Conservation (phyloP, 1,284 basidiomycete species). For the Ustilago xerochloae region DNA sequence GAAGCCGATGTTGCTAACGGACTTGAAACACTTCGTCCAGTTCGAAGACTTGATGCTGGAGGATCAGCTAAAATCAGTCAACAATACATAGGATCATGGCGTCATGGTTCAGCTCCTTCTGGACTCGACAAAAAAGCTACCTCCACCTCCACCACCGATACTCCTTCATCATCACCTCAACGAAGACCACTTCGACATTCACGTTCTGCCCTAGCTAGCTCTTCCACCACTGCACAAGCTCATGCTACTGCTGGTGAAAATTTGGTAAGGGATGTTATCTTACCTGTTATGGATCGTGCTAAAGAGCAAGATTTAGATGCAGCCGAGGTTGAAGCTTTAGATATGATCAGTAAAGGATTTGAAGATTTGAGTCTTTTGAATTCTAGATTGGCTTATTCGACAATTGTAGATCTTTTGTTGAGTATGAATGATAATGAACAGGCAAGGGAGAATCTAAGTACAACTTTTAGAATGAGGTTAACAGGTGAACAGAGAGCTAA, state of each 20-base stretch:
- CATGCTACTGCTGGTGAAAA: slow-evolving; percentile 45
- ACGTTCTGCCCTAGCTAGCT: slow-evolving; percentile 37
- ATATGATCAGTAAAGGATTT: slow-evolving; percentile 89
- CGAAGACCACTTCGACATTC: slow-evolving; percentile 37
- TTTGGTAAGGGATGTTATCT: slow-evolving; percentile 55
- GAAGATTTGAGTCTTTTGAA: slow-evolving; percentile 82
- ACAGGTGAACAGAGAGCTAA: slow-evolving; percentile 30
- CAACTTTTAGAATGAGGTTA: slow-evolving; percentile 51
- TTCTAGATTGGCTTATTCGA: slow-evolving; percentile 82
- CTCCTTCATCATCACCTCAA: no score
- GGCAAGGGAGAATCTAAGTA: slow-evolving; percentile 45
- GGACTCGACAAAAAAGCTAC: slow-evolving; percentile 16
- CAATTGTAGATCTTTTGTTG: slow-evolving; percentile 87
- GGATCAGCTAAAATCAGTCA: slow-evolving; percentile 81
- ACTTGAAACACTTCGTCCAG: slow-evolving; percentile 86
- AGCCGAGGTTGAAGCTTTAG: slow-evolving; percentile 85
- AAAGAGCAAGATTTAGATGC: slow-evolving; percentile 80
- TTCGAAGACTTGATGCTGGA: slow-evolving; percentile 86
- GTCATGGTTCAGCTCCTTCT: slow-evolving; percentile 35
- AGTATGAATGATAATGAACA: slow-evolving; percentile 77
- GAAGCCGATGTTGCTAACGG: slow-evolving; percentile 77
- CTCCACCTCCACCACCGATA: no score
- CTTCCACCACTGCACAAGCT: slow-evolving; percentile 28
- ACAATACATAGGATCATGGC: slow-evolving; percentile 77
- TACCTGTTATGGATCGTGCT: slow-evolving; percentile 58